Percentiles rank a stretch among this genome's conserved stretches.
Conservation (phyloP, 2,329 filamentous ascomycete species). For the Sporothrix pallida region DNA sequence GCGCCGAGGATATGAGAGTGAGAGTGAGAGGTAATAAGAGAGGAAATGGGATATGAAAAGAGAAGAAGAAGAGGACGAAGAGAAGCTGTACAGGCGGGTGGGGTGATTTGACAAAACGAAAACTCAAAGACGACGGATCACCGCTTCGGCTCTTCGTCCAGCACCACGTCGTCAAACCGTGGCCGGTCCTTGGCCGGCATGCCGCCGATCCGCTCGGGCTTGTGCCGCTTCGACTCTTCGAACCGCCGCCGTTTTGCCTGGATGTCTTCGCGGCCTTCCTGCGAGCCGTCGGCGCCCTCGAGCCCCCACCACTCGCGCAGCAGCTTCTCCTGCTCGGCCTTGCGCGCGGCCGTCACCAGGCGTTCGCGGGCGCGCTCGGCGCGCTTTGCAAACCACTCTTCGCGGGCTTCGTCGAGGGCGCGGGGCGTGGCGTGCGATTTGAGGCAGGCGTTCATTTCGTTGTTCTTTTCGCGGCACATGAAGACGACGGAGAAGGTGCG, state of each 20-base stretch:
- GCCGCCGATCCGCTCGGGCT: conserved; percentile 62
- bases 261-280: conserved; percentile 57
- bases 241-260: conserved; percentile 54
- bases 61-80: background rate
- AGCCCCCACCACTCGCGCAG: conserved; percentile 72
- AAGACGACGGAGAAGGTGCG: conserved; percentile 89
- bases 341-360: conserved; percentile 66
- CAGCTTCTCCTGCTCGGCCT: conserved; percentile 68
- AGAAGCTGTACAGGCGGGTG: background rate
- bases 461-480: conserved; percentile 78
- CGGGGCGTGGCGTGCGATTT: conserved; percentile 79
- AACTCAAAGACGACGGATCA: background rate
- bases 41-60: background rate
- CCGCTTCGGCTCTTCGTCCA: background rate
- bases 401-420: conserved; percentile 85
- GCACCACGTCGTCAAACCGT: conserved; percentile 37
- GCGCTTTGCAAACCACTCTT: conserved; percentile 88
- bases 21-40: background rate
- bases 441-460: conserved; percentile 95
- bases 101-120: too few species aligned
- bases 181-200: conserved; percentile 51
- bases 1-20: conserved; percentile 10
- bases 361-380: conserved; percentile 71
- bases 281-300: conserved; percentile 51
- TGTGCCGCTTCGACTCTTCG: conserved; percentile 60